Percentiles rank a stretch among this genome's conserved stretches.
phyloP scores from a whole-genome alignment of 2,329 filamentous ascomycete species.

The Ploettnerulaceae sp. region DNA sequence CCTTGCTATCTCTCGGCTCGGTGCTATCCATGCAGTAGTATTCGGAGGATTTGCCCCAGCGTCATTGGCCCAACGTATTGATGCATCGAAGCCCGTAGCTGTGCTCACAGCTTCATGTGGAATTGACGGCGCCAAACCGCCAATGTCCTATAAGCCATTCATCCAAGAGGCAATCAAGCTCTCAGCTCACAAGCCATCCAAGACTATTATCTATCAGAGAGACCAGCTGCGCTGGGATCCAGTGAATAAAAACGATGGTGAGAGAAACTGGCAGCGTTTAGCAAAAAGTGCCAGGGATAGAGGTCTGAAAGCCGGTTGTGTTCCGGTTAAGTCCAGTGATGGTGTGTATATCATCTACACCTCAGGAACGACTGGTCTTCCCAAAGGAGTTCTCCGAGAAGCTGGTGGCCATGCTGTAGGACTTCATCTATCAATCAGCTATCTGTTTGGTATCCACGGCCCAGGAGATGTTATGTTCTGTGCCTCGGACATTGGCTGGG shows the following conservation, averaged over 20 bases:
- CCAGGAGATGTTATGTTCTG: conserved; percentile 71
- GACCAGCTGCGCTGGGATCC: conserved; percentile 70
- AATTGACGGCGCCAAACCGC: conserved; percentile 79
- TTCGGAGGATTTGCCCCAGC: conserved; percentile 85
- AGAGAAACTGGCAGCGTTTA: conserved; percentile 75
- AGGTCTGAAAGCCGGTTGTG: conserved; percentile 65
- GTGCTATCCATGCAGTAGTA: conserved; percentile 85
- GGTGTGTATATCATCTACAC: conserved; percentile 90
- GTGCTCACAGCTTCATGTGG: conserved; percentile 89
- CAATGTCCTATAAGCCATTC: conserved; percentile 70
- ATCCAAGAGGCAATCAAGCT: conserved; percentile 67
- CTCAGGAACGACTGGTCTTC: conserved; percentile 73
- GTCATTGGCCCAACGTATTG: conserved; percentile 82
- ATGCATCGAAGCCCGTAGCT: conserved; percentile 68
- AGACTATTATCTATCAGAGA: conserved; percentile 79
- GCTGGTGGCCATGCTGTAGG: conserved; percentile 85
- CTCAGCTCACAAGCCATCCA: conserved; percentile 65
- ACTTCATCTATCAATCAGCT: conserved; percentile 73
- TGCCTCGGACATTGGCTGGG: conserved; percentile 88
- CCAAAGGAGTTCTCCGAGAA: conserved; percentile 79
- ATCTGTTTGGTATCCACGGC: conserved; percentile 76
- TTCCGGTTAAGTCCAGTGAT: conserved; percentile 73
- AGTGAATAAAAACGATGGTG: conserved; percentile 59
- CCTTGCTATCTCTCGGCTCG: conserved; percentile 73
- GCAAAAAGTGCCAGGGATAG: conserved; percentile 65